These are phyloP conservation scores for Fusarium burgessii DNA, from an alignment of 2,329 filamentous ascomycete genomes.

Conservation along the genomic window DNA sequence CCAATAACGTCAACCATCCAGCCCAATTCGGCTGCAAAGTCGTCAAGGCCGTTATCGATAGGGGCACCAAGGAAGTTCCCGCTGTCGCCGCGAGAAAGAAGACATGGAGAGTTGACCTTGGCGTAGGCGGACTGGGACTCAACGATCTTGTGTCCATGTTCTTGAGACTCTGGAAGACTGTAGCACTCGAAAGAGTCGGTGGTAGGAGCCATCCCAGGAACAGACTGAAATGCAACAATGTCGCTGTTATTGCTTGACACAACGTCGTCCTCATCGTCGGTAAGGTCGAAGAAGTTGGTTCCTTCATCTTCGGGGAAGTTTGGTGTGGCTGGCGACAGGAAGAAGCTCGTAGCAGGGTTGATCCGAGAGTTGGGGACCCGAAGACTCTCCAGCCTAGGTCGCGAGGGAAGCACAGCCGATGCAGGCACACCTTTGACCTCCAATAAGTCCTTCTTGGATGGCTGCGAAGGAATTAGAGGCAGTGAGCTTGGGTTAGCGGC, in stretches of 20 bases:
- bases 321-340: conserved; percentile 54
- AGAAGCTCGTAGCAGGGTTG: conserved; percentile 44
- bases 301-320: conserved; percentile 56
- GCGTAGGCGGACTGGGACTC: conserved; percentile 38
- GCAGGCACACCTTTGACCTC: conserved; percentile 30
- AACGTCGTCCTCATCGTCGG: conserved; percentile 58
- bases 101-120: conserved; percentile 41
- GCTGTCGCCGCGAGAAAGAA: conserved; percentile 43
- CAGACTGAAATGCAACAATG: conserved; percentile 46
- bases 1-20: conserved; percentile 65
- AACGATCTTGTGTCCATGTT: conserved; percentile 35
- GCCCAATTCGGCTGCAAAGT: conserved; percentile 60
- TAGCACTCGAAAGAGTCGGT: conserved; percentile 54
- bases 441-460: conserved; percentile 22
- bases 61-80: conserved; percentile 51
- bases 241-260: conserved; percentile 54
- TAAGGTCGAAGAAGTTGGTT: conserved; percentile 61
- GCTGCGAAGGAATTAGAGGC: conserved; percentile 41
- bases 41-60: conserved; percentile 54
- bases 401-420: conserved; percentile 36
- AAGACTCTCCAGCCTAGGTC: conserved; percentile 41
- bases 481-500: conserved; percentile 42
- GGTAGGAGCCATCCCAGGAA: conserved; percentile 19
- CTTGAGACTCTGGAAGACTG: conserved; percentile 57
- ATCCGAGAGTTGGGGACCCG: conserved; percentile 47